Evolutionary conservation across 2,329 filamentous ascomycete species (phyloP).

Genomic region (Arthrobotrys sphaeroides): DNA sequence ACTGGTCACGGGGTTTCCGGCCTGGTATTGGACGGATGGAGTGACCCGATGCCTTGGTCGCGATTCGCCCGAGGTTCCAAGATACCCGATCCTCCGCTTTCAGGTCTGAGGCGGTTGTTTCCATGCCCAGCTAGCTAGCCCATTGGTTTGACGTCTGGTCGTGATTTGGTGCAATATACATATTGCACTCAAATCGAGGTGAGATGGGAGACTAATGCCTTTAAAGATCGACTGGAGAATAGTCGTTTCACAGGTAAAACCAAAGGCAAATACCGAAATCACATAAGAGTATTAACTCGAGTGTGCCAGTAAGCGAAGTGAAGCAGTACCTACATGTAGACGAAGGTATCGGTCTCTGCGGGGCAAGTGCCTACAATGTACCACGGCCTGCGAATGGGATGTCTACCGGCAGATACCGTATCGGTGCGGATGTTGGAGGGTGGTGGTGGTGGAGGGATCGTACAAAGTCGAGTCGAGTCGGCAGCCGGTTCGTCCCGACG

Average conservation of each 20-base stretch:
- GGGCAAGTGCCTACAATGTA: background rate
- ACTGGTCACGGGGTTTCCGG: background rate
- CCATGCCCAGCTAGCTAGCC: background rate
- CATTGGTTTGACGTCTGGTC: background rate
- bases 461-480: background rate
- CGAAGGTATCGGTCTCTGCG: background rate
- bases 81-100: background rate
- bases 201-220: background rate
- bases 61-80: background rate
- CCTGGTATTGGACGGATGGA: background rate
- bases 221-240: background rate
- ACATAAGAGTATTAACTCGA: background rate
- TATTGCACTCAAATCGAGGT: background rate
- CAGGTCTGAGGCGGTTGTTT: background rate
- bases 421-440: background rate
- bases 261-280: slow-evolving; percentile 1
- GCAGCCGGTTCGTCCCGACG: slow-evolving; percentile 25
- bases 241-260: background rate
- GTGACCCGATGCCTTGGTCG: background rate
- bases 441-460: no score
- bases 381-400: background rate
- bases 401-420: slow-evolving; percentile 9
- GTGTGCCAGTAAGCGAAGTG: no score
- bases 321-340: no score
- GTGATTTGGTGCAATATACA: slow-evolving; percentile 1